Percentiles rank a stretch among this genome's conserved stretches.
Evolutionary conservation across 371 early-diverging fungal genomes (phyloP).

Genomic region (Haplosporangium sp.): DNA sequence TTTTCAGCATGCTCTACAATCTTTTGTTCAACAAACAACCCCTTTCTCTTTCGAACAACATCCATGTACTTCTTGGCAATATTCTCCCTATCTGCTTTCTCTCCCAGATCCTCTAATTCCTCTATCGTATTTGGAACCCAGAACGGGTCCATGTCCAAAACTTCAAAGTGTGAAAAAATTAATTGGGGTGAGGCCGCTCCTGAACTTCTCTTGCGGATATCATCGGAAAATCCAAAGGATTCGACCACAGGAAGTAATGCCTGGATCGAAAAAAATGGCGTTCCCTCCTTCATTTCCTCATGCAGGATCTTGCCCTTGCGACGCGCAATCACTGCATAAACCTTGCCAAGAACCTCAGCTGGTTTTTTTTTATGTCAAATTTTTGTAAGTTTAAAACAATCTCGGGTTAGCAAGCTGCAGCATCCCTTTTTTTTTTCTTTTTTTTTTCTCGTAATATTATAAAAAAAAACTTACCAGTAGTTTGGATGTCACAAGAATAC

Average conservation of each 20-base stretch:
- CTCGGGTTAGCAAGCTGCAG: no score
- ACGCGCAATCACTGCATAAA: slow-evolving; percentile 91
- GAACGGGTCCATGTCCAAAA: slow-evolving; percentile 95
- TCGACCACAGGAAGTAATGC: slow-evolving; percentile 97
- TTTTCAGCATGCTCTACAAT: slow-evolving; percentile 95
- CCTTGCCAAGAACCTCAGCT: slow-evolving; percentile 95
- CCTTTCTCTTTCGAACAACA: slow-evolving; percentile 94
- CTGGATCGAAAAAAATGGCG: slow-evolving; percentile 92
- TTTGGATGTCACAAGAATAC: slow-evolving; percentile 96
- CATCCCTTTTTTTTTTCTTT: no score
- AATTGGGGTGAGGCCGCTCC: slow-evolving; percentile 97
- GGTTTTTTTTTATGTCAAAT: neutral
- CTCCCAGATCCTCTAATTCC: slow-evolving; percentile 97
- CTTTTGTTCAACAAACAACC: slow-evolving; percentile 91
- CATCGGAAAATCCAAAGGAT: slow-evolving; percentile 99
- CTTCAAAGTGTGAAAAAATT: slow-evolving; percentile 86
- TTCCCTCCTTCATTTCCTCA: slow-evolving; percentile 96
- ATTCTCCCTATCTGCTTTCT: slow-evolving; percentile 96
- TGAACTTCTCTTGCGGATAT: slow-evolving; percentile 92
- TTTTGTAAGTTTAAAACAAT: no score
- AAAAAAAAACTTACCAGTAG: slow-evolving; percentile 66
- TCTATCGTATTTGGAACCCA: slow-evolving; percentile 98
- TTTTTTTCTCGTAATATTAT: no score
- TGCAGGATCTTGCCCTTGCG: slow-evolving; percentile 90
- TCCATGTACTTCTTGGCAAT: slow-evolving; percentile 97